Evolutionary conservation across 169 alveolate genomes (phyloP).

Genomic region (Amoebophrya sp.): DNA sequence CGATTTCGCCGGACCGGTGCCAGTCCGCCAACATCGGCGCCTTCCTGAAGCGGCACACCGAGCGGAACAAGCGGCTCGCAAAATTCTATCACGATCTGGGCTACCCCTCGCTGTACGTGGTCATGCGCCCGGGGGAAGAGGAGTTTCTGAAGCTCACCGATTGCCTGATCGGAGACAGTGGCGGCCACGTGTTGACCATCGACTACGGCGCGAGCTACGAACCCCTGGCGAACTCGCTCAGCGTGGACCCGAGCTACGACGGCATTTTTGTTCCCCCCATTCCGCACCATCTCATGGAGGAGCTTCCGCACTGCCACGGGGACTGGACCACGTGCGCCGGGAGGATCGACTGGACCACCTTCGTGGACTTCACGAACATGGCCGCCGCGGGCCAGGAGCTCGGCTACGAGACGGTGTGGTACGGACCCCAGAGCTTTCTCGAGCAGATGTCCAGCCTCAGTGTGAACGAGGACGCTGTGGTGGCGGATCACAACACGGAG

Average conservation of each 20-base stretch:
- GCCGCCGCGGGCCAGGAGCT: slow-evolving; percentile 24
- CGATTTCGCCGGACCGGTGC: slow-evolving; percentile 1
- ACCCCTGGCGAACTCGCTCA: slow-evolving; percentile 19
- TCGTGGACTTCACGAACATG: slow-evolving; percentile 24
- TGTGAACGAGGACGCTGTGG: too few relatives aligned
- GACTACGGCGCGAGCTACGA: slow-evolving; percentile 33
- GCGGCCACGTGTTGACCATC: slow-evolving; percentile 13
- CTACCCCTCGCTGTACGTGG: not conserved
- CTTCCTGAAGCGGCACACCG: not conserved
- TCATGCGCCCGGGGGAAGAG: slow-evolving; percentile 33
- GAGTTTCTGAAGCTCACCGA: slow-evolving; percentile 15
- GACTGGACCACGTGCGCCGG: slow-evolving; percentile 29
- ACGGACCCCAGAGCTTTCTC: slow-evolving; percentile 15
- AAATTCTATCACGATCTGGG: slow-evolving; percentile 17
- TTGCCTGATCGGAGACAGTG: slow-evolving; percentile 18
- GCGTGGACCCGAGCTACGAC: not conserved
- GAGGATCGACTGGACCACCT: slow-evolving; percentile 19
- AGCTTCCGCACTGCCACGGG: slow-evolving; percentile 21
- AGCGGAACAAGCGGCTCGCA: not conserved
- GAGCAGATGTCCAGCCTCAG: not conserved
- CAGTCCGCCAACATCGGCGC: not conserved
- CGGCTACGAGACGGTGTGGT: slow-evolving; percentile 6
- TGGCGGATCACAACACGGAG: too few relatives aligned
- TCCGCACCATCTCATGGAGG: slow-evolving; percentile 6
- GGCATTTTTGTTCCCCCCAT: slow-evolving; percentile 26